Conservation (phyloP, 2,329 filamentous ascomycete genomes). For the Penicillium thymicola region DNA sequence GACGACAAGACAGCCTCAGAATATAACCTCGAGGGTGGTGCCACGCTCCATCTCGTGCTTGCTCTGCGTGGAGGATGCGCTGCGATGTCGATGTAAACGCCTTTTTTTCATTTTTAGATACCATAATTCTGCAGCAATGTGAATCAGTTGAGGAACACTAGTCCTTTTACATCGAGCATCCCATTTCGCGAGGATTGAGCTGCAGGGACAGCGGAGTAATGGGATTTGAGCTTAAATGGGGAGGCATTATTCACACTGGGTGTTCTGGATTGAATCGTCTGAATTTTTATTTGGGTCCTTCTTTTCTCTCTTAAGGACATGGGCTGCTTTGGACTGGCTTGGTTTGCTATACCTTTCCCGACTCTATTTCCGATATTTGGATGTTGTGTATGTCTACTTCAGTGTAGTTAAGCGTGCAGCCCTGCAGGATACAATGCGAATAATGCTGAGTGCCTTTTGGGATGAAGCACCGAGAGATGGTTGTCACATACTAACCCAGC, state of each 20-base stretch:
- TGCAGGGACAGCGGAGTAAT: not conserved
- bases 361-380: not conserved
- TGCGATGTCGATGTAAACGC: slow-evolving; percentile 12
- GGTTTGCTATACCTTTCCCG: not conserved
- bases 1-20: slow-evolving; percentile 92
- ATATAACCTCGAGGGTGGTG: slow-evolving; percentile 86
- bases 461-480: not conserved
- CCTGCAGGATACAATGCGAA: not conserved
- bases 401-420: not conserved
- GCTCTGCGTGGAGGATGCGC: slow-evolving; percentile 75
- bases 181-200: not conserved
- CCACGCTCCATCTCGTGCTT: slow-evolving; percentile 91
- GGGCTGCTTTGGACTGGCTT: not conserved
- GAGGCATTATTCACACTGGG: not conserved
- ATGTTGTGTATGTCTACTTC: not conserved
- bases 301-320: not conserved
- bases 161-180: not conserved
- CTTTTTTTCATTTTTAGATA: slow-evolving; percentile 16
- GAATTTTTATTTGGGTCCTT: not conserved
- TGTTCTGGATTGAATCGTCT: not conserved
- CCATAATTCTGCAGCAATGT: slow-evolving; percentile 12
- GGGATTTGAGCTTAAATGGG: not conserved
- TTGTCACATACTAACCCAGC: not conserved
- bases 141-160: slow-evolving; percentile 3
- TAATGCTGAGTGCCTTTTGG: not conserved